phyloP scores from a whole-genome alignment of 2,329 filamentous ascomycete genomes.

The Colletotrichum eremochloae region DNA sequence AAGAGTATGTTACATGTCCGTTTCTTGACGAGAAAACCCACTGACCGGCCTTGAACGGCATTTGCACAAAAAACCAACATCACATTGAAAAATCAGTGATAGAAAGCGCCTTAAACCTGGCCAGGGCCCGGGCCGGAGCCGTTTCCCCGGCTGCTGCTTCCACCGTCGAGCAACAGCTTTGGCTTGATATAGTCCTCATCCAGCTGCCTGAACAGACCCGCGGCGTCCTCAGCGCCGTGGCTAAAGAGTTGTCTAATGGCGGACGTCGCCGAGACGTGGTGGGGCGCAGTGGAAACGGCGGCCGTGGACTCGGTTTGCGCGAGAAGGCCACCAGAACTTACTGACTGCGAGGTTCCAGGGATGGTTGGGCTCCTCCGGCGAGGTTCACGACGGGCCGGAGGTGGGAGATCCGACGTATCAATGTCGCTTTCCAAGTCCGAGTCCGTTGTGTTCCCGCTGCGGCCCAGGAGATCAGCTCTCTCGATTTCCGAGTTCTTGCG shows the following conservation, averaged over 20 bases:
- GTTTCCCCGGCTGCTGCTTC: constrained; percentile 46
- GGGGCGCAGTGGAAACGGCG: constrained; percentile 42
- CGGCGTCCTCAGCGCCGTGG: constrained; percentile 79
- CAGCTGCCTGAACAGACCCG: constrained; percentile 89
- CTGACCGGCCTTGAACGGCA: neutral
- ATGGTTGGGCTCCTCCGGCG: constrained; percentile 55
- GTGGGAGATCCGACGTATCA: constrained; percentile 75
- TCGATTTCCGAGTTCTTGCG: constrained; percentile 68
- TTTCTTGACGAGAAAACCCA: neutral
- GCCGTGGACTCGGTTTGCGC: constrained; percentile 43
- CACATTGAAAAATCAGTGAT: neutral
- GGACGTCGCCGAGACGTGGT: constrained; percentile 76
- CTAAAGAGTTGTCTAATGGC: constrained; percentile 86
- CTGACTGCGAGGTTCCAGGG: constrained; percentile 38
- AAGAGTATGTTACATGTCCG: constrained; percentile 22
- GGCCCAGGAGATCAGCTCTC: constrained; percentile 68
- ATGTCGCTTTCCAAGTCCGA: constrained; percentile 74
- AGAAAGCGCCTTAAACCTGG: constrained; percentile 8
- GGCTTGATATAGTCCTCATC: constrained; percentile 98
- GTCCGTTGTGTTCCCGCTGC: constrained; percentile 62
- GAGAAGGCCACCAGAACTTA: constrained; percentile 34
- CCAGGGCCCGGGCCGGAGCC: constrained; percentile 31
- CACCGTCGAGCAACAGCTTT: constrained; percentile 84
- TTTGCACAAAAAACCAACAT: constrained; percentile 17
- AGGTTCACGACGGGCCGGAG: constrained; percentile 65